These are phyloP conservation scores for Solanum sejunctum DNA, from an alignment of 257 asterid genomes.

Conservation along the genomic window DNA sequence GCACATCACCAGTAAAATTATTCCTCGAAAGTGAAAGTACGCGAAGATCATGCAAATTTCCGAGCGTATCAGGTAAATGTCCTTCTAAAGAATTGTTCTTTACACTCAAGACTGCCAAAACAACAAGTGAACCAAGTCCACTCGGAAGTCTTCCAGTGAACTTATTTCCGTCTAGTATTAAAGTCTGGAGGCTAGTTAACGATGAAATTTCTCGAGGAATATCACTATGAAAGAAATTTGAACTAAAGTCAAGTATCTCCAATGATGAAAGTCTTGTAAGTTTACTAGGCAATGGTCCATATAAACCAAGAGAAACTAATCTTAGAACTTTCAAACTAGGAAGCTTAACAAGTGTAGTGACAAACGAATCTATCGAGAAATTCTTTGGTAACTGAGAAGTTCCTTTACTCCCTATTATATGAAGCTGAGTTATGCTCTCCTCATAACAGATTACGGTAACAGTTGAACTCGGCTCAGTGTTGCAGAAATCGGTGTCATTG, in stretches of 20 bases:
- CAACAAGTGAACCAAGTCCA: slow-evolving; percentile 36
- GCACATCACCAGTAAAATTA: slow-evolving; percentile 63
- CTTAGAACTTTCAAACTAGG: slow-evolving; percentile 61
- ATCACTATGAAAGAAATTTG: slow-evolving; percentile 51
- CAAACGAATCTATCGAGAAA: slow-evolving; percentile 59
- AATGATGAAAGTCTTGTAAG: slow-evolving; percentile 37
- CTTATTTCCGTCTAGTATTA: slow-evolving; percentile 56
- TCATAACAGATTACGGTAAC: slow-evolving; percentile 62
- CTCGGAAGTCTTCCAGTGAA: slow-evolving; percentile 49
- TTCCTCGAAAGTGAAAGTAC: slow-evolving; percentile 52
- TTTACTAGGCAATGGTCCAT: slow-evolving; percentile 56
- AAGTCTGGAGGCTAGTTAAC: slow-evolving; percentile 48
- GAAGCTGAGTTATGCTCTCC: slow-evolving; percentile 64
- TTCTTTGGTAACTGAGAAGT: slow-evolving; percentile 27
- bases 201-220: slow-evolving; percentile 39
- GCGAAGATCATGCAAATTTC: slow-evolving; percentile 43
- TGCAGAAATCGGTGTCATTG: slow-evolving; percentile 48
- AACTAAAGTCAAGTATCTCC: slow-evolving; percentile 67
- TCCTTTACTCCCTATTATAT: slow-evolving; percentile 35
- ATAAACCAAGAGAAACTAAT: slow-evolving; percentile 69
- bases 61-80: slow-evolving; percentile 37
- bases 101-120: slow-evolving; percentile 53
- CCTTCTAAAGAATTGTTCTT: slow-evolving; percentile 53
- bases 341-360: slow-evolving; percentile 37
- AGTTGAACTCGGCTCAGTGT: slow-evolving; percentile 28